phyloP scores from a whole-genome alignment of 2,329 filamentous ascomycete species.

The Fusarium lateritium region DNA sequence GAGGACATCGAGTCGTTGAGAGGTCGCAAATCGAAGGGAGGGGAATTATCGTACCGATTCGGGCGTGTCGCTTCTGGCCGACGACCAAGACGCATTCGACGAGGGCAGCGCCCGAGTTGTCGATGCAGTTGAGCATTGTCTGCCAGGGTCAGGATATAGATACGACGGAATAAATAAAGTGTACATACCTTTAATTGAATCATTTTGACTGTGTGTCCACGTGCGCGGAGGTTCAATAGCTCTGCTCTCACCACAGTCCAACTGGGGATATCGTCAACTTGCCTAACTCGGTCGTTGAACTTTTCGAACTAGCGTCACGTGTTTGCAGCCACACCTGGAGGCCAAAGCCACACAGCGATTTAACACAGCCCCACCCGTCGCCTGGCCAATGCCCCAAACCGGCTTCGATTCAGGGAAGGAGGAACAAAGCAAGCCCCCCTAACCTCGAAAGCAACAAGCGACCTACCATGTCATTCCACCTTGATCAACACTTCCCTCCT shows the following conservation, averaged over 20 bases:
- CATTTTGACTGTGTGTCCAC: conserved; percentile 71
- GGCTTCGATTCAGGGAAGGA: conserved; percentile 42
- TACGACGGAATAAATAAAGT: accelerated
- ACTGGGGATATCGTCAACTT: conserved; percentile 36
- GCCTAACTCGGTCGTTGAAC: conserved; percentile 40
- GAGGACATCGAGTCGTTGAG: background rate
- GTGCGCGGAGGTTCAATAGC: conserved; percentile 42
- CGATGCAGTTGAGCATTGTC: conserved; percentile 99
- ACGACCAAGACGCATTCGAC: conserved; percentile 97
- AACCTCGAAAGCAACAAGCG: conserved; percentile 33
- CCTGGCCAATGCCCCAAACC: conserved; percentile 51
- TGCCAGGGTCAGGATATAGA: conserved; percentile 56
- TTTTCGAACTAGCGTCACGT: conserved; percentile 50
- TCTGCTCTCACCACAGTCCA: conserved; percentile 42
- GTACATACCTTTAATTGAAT: conserved; percentile 85
- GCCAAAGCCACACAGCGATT: conserved; percentile 29
- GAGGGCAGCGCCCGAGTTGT: conserved; percentile 97
- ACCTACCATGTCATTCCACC: conserved; percentile 49
- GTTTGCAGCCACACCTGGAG: conserved; percentile 34
- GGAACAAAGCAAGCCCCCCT: conserved; percentile 42
- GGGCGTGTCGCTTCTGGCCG: conserved; percentile 89
- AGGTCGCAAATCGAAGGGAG: background rate
- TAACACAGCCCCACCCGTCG: conserved; percentile 49
- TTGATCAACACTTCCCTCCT: conserved; percentile 47
- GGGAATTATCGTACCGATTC: conserved; percentile 77